Conservation (phyloP, 306 rosid species). For the Phaseolus lunatus region DNA sequence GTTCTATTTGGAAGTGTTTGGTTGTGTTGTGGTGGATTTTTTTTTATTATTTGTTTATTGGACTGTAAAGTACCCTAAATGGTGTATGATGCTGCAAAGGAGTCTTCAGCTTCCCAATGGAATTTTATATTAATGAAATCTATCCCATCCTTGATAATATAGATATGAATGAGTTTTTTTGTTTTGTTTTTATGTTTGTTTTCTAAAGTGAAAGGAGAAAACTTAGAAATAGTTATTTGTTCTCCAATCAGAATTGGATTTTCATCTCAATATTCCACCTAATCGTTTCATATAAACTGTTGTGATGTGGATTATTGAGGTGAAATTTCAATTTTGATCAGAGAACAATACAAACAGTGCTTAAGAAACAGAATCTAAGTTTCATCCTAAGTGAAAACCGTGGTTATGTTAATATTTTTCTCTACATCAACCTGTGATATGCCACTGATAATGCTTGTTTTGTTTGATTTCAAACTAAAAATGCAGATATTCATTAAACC, state of each 20-base stretch:
- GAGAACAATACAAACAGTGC: not conserved
- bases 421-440: conserved; percentile 17
- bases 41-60: not conserved
- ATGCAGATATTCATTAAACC: conserved; percentile 30
- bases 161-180: conserved; percentile 12
- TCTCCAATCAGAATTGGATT: not conserved
- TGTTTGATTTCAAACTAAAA: conserved; percentile 38
- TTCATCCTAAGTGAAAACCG: not conserved
- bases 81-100: conserved; percentile 2
- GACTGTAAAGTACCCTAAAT: not conserved
- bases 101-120: conserved; percentile 14
- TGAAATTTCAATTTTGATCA: not conserved
- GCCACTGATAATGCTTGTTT: conserved; percentile 22
- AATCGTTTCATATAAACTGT: not conserved
- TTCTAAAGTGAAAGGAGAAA: not conserved
- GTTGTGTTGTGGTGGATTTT: conserved; percentile 12
- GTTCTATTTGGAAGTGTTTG: conserved; percentile 22
- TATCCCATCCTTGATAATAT: conserved; percentile 28
- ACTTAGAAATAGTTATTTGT: not conserved
- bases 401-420: conserved; percentile 27
- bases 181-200: not conserved
- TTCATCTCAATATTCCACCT: not conserved
- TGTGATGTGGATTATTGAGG: not conserved
- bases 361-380: not conserved
- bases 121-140: conserved; percentile 26